Conservation (phyloP, 306 rosid genomes). For the Dalbergia cultrata region DNA sequence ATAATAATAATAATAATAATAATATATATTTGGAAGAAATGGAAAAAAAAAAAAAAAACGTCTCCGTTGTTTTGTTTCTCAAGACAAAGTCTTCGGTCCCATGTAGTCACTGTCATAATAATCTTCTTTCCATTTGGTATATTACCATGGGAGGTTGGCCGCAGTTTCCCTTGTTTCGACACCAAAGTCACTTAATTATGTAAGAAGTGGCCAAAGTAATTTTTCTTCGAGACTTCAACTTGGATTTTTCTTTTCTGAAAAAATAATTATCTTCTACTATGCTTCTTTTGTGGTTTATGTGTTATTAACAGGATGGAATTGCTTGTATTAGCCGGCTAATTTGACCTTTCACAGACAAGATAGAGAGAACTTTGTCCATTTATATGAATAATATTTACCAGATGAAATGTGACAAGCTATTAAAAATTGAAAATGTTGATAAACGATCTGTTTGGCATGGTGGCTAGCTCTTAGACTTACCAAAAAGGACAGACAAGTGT, state of each 20-base stretch:
- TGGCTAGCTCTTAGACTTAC: constrained; percentile 1
- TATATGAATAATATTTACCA: background rate
- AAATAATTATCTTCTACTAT: background rate
- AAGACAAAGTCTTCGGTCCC: constrained; percentile 4
- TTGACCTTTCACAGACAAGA: constrained; percentile 20
- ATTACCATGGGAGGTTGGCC: constrained; percentile 43
- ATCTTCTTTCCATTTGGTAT: constrained; percentile 13
- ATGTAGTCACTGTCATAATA: background rate
- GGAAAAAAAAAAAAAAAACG: background rate
- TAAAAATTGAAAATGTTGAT: background rate
- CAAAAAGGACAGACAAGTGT: background rate
- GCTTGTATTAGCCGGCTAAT: constrained; percentile 11
- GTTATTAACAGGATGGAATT: background rate
- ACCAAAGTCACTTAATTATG: constrained; percentile 16
- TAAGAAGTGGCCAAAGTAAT: background rate
- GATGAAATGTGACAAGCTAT: background rate
- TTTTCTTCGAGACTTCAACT: constrained; percentile 31
- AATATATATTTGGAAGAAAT: too few species aligned
- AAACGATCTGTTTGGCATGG: background rate
- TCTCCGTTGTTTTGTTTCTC: background rate
- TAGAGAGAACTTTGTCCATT: background rate
- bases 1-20: too few species aligned
- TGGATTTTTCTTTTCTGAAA: constrained; percentile 2
- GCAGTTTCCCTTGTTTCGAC: constrained; percentile 46
- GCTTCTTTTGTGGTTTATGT: background rate